Conservation (phyloP, 352 stramenopile species). For the Hyaloperonospora arabidopsidis region DNA sequence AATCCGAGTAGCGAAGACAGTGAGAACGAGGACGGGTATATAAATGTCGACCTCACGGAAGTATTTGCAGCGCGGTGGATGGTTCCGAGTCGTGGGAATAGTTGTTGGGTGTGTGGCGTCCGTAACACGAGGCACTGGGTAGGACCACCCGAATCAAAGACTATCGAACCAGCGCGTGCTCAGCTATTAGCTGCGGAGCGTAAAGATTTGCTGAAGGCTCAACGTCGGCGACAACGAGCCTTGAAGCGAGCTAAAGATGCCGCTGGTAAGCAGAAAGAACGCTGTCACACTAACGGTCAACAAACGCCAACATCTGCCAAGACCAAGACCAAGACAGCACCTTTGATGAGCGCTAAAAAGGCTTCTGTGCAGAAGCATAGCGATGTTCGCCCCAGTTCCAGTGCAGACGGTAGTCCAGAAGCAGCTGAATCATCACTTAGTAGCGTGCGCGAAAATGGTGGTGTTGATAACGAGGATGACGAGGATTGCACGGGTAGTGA, state of each 20-base stretch:
- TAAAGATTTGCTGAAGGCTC: slow-evolving; percentile 14
- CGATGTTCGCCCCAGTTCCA: slow-evolving; percentile 6
- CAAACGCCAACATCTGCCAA: slow-evolving; percentile 11
- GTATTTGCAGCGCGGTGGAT: slow-evolving; percentile 62
- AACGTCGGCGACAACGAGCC: slow-evolving; percentile 14
- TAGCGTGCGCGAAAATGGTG: slow-evolving; percentile 13
- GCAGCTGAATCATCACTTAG: slow-evolving; percentile 5
- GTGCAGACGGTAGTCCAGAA: slow-evolving; percentile 2
- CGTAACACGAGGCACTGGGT: slow-evolving; percentile 66
- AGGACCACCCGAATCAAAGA: slow-evolving; percentile 32
- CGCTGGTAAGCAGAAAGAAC: slow-evolving; percentile 6
- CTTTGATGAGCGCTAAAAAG: slow-evolving; percentile 13
- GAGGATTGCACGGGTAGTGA: slow-evolving; percentile 27
- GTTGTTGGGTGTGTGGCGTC: slow-evolving; percentile 75
- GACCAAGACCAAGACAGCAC: slow-evolving; percentile 10
- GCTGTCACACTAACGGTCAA: slow-evolving; percentile 1
- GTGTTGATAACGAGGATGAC: slow-evolving; percentile 22
- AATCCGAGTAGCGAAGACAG: slow-evolving; percentile 59
- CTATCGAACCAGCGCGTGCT: slow-evolving; percentile 9
- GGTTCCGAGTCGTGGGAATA: slow-evolving; percentile 41
- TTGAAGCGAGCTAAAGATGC: slow-evolving; percentile 11
- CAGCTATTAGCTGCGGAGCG: slow-evolving; percentile 9
- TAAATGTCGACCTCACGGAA: slow-evolving; percentile 67
- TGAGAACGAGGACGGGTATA: slow-evolving; percentile 44
- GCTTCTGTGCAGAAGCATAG: slow-evolving; percentile 4